Conservation (phyloP, 768 basidiomycete genomes). For the Leccinum rimulosum region DNA sequence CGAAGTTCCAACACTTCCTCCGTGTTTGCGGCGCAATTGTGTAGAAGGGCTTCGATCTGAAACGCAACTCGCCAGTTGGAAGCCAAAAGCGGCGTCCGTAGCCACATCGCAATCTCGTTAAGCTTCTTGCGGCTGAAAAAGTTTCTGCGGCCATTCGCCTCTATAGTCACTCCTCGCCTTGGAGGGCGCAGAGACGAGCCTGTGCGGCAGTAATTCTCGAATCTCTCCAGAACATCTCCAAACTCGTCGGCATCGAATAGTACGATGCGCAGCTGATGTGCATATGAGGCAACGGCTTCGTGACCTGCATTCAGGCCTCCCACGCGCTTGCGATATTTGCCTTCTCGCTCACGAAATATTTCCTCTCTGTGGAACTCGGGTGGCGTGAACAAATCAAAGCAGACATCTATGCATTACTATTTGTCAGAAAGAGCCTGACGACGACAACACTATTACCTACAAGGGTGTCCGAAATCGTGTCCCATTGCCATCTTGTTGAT, state of each 20-base stretch:
- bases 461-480: slow-evolving; percentile 58
- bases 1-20: slow-evolving; percentile 50
- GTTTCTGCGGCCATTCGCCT: slow-evolving; percentile 41
- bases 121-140: slow-evolving; percentile 55
- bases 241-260: slow-evolving; percentile 44
- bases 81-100: slow-evolving; percentile 40
- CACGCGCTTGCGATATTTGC: slow-evolving; percentile 53
- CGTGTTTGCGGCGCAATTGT: slow-evolving; percentile 60
- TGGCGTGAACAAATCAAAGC: slow-evolving; percentile 66
- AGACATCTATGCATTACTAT: slow-evolving; percentile 45
- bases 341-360: slow-evolving; percentile 47
- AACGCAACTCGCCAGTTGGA: slow-evolving; percentile 64
- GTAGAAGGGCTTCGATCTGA: slow-evolving; percentile 70
- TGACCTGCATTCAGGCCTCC: slow-evolving; percentile 60
- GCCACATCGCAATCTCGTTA: slow-evolving; percentile 40
- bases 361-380: slow-evolving; percentile 60
- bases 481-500: slow-evolving; percentile 62
- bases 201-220: slow-evolving; percentile 50
- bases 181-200: slow-evolving; percentile 42
- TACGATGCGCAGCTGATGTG: slow-evolving; percentile 65
- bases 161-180: slow-evolving; percentile 39
- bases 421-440: slow-evolving; percentile 11
- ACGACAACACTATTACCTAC: slow-evolving; percentile 36
- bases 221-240: slow-evolving; percentile 41
- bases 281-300: slow-evolving; percentile 59